Conservation (phyloP, 805 yeast species). For the Scheffersomyces amazonensis region DNA sequence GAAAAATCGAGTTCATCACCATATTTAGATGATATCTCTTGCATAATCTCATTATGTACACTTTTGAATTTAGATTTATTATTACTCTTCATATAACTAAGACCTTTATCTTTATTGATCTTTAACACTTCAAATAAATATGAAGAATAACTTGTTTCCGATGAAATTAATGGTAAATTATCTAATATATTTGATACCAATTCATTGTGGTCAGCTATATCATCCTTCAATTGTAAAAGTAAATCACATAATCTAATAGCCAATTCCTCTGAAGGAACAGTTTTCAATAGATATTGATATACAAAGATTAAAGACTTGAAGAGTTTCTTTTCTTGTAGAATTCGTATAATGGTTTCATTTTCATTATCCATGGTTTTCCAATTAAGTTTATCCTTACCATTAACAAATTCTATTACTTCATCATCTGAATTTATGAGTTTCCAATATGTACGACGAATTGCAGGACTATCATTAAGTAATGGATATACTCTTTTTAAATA, state of each 20-base stretch:
- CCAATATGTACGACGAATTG: neutral
- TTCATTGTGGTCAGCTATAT: neutral
- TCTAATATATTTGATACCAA: neutral
- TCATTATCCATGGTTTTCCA: neutral
- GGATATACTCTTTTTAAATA: neutral
- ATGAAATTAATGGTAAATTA: neutral
- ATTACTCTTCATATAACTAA: conserved; percentile 28
- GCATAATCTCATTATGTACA: conserved; percentile 28
- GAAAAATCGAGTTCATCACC: conserved; percentile 21
- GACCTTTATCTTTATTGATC: conserved; percentile 22
- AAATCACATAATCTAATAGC: conserved; percentile 4
- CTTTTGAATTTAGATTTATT: conserved; percentile 20
- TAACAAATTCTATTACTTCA: neutral
- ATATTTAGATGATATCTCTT: conserved; percentile 21
- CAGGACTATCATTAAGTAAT: neutral
- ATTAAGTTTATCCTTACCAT: neutral
- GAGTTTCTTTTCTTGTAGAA: conserved; percentile 1
- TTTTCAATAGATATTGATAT: conserved; percentile 5
- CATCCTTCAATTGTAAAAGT: neutral
- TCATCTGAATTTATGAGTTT: conserved; percentile 1
- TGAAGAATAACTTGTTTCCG: neutral
- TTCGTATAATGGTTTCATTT: conserved; percentile 1
- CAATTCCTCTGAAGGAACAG: conserved; percentile 1
- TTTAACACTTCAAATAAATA: conserved; percentile 22
- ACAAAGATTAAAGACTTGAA: conserved; percentile 3